Conservation (phyloP, 768 basidiomycete species). For the Rhizopogon roseolus region DNA sequence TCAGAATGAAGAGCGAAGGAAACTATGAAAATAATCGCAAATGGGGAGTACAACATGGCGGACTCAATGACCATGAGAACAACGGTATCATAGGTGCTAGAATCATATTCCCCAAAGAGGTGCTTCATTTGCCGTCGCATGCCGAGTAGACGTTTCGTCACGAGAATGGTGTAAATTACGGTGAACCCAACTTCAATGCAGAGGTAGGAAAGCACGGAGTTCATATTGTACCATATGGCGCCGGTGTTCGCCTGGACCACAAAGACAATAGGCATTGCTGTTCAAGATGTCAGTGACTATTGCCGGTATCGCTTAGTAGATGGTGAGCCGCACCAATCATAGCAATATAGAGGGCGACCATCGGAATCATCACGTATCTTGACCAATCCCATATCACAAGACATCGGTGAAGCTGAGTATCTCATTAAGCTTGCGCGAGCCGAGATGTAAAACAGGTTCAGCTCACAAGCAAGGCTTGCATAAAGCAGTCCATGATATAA, state of each 20-base stretch:
- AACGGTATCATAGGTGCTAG: conserved; percentile 17
- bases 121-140: conserved; percentile 12
- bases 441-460: background rate
- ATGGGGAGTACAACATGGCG: conserved; percentile 18
- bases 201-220: conserved; percentile 24
- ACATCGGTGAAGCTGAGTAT: conserved; percentile 7
- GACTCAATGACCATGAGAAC: conserved; percentile 28
- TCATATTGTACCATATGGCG: conserved; percentile 18
- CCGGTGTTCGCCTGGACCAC: conserved; percentile 11
- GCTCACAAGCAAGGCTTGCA: background rate
- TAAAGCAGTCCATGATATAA: background rate
- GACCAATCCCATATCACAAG: conserved; percentile 12
- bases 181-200: conserved; percentile 26
- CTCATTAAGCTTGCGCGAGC: background rate
- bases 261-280: conserved; percentile 15
- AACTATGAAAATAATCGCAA: conserved; percentile 22
- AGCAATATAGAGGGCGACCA: conserved; percentile 10
- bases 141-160: conserved; percentile 23
- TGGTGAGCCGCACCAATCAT: conserved; percentile 10
- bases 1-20: conserved; percentile 11
- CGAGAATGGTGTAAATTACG: conserved; percentile 26
- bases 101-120: conserved; percentile 7
- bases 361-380: conserved; percentile 11
- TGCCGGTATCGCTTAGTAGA: background rate
- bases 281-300: background rate